Base-by-base conservation (phyloP, 2,329 filamentous ascomycete genomes). In the Trichophyton verrucosum region DNA sequence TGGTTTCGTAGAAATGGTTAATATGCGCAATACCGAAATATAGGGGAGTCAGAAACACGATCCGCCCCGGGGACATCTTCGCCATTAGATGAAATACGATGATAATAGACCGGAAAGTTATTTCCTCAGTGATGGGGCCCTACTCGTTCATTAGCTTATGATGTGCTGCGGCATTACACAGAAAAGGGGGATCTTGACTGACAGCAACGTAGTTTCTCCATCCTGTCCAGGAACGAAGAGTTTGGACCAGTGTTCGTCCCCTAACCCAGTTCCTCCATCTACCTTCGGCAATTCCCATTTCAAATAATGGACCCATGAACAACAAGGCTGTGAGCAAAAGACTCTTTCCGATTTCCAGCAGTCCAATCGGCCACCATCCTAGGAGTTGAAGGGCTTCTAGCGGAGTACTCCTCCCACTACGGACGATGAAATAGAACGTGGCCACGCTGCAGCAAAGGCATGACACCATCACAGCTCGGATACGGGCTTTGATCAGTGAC, bases 1-100 rank as follows among this genome's bases (percentile, higher is more conserved):
- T 82, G 74, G 95, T 96, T 75, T 97, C 94, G 77, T 96, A 95
- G 72, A 95, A 90, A 75, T 99, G 94, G 75, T 99, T 92, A 56
- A 95, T 75, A 75, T 99, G 94, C 6, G 94, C 91, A 51, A 96
- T 84, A 58, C 92, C 92, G 71, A 97, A 97, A 72, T 96, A 86
- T 9, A 96, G 77, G 5, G 92, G 92, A 1, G 89, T 89, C 9
- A 89, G 76, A 75, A 95, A 90, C 69, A 95, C 82, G 65, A 89
- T 90, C 2, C 69, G 75, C 2, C 71, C 69, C 0, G 77, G 72
- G 49, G 80, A 79, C 58, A 84, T 77, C 51, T 81, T 81, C 20
- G 90, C 85, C 57, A 91, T 78, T 33, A 96, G 77, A 69, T 96
- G 86, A 9, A 96, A 80, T 1, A 92, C 88, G 44, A 96, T 81